Base-by-base conservation (phyloP, 441 rosid genomes). In the Gossypium schwendimanii region DNA sequence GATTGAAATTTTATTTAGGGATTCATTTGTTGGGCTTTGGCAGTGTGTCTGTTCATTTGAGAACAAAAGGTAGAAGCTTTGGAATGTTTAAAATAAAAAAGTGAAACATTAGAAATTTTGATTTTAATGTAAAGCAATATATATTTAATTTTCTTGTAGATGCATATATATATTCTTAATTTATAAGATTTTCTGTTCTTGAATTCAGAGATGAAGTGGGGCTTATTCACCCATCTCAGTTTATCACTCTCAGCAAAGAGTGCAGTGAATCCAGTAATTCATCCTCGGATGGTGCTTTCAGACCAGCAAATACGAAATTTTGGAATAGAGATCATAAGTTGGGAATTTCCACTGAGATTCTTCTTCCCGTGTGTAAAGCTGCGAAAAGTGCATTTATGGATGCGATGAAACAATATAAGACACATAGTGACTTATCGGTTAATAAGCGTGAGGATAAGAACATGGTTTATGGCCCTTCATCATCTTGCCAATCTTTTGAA, bases 211-310 rank as follows among this genome's bases (percentile, higher is more conserved):
- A 92, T 75, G 97, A 95, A 83, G 79, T 95, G 10, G 97, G 94
- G 73, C 89, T 87, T 75, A 74, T 93, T 80, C 98, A 93, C 74
- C 95, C 95, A 10, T 84, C 97, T 20, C 99, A 89, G 75, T 84
- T 95, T 73, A 80, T 73, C 60, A 47, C 75, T 17, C 82, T 95
- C 71, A 80, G 75, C 54, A 69, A 80, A 71, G 92, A 74, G 76
- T 76, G 78, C 14, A 80, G 69, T 20, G 36, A 17, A 33, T 72
- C 77, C 15, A 3, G 47, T 75, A 20, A 49, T 21, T 80, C 71
- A 45, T 58, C 31, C 6, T 55, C 74, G 72, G 78, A 76, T 62
- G 75, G 45, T 60, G 68, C 23, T 49, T 28, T 10, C 49, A 71
- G 63, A 15, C 59, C 67, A 33, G 74, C 59, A 63, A 75, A 73